These are phyloP conservation scores for Pharnaceum exiguum DNA, from an alignment of 148 eudicot genomes.

Conservation along the genomic window DNA sequence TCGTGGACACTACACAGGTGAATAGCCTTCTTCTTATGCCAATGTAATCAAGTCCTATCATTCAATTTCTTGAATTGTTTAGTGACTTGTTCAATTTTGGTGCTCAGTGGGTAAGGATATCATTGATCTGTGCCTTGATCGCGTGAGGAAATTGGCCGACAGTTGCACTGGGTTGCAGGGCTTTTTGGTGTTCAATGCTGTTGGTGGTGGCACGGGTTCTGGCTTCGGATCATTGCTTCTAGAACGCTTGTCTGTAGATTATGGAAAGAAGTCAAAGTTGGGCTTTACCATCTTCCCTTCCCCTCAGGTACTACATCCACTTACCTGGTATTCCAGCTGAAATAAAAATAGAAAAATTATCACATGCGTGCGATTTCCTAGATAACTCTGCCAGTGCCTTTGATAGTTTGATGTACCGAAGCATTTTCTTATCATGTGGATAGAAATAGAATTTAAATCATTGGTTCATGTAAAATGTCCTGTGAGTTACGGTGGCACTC, in stretches of 20 bases:
- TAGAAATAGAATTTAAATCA: too few species aligned
- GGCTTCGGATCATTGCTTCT: slow-evolving; percentile 38
- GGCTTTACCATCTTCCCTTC: slow-evolving; percentile 34
- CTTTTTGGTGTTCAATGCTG: slow-evolving; percentile 37
- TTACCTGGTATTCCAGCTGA: neutral
- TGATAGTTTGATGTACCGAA: too few species aligned
- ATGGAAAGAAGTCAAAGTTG: slow-evolving; percentile 34
- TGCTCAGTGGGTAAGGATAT: slow-evolving; percentile 34
- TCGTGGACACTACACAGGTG: slow-evolving; percentile 36
- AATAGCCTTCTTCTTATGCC: neutral
- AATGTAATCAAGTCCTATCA: too few species aligned
- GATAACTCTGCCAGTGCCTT: too few species aligned
- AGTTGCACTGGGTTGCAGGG: slow-evolving; percentile 37
- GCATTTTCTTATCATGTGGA: too few species aligned
- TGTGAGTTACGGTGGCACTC: too few species aligned
- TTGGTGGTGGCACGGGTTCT: slow-evolving; percentile 39
- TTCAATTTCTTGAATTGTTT: too few species aligned
- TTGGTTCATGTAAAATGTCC: too few species aligned
- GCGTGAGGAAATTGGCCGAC: slow-evolving; percentile 31
- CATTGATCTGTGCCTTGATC: slow-evolving; percentile 36
- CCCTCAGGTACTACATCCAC: slow-evolving; percentile 25
- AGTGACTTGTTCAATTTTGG: slow-evolving; percentile 1
- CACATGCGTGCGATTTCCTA: too few species aligned
- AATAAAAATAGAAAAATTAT: too few species aligned
- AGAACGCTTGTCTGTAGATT: slow-evolving; percentile 33